Evolutionary conservation across 2,329 filamentous ascomycete species (phyloP).

Genomic region (Hortaea sp.): DNA sequence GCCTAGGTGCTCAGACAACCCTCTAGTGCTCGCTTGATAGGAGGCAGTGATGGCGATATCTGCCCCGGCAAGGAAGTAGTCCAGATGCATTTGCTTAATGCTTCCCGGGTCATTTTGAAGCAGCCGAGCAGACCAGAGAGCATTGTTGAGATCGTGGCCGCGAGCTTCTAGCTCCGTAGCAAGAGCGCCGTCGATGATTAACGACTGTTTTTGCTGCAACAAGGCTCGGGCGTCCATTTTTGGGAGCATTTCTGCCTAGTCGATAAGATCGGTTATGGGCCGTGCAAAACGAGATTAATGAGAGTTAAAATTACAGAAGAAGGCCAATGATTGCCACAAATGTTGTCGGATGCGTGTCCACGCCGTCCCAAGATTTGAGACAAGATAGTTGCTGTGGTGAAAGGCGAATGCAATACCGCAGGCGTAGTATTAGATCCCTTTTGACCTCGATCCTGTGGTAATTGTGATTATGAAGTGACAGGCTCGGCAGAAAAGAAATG

Average conservation of each 20-base stretch:
- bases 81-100: slow-evolving; percentile 34
- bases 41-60: slow-evolving; percentile 38
- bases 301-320: no score
- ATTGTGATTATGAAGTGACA: no score
- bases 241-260: slow-evolving; percentile 11
- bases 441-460: no score
- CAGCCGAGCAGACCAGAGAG: slow-evolving; percentile 37
- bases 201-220: slow-evolving; percentile 15
- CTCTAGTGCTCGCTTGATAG: slow-evolving; percentile 37
- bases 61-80: slow-evolving; percentile 37
- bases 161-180: slow-evolving; percentile 38
- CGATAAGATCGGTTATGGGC: no score
- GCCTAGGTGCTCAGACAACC: slow-evolving; percentile 29
- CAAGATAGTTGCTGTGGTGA: no score
- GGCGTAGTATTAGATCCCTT: no score
- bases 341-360: no score
- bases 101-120: slow-evolving; percentile 30
- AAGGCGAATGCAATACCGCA: no score
- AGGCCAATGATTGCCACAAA: no score
- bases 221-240: slow-evolving; percentile 13
- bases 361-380: no score
- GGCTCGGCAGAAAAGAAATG: no score
- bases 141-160: slow-evolving; percentile 32
- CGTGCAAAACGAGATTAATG: no score
- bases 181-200: slow-evolving; percentile 38